Percentiles rank a stretch among this genome's conserved stretches.
Conservation (phyloP, 192 early-diverging fungal species). For the Coemansia sp. region DNA sequence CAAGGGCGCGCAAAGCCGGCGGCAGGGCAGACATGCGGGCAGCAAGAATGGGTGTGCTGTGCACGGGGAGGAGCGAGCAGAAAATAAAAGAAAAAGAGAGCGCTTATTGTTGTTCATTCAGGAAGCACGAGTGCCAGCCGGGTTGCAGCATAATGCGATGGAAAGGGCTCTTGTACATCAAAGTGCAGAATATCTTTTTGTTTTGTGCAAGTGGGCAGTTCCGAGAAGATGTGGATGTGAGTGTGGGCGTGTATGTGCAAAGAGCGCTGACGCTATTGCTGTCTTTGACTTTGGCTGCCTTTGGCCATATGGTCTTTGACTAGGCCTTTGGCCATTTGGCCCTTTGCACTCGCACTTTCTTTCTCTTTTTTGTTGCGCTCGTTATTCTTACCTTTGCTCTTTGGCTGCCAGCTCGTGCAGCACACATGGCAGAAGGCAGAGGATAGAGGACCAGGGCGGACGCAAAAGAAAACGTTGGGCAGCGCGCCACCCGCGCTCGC, state of each 20-base stretch:
- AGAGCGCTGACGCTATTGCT: too few species aligned
- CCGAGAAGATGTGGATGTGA: not conserved
- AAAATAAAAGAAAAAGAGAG: not conserved
- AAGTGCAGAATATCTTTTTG: not conserved
- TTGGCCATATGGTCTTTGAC: too few species aligned
- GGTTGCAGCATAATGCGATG: not conserved
- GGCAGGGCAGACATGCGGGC: not conserved
- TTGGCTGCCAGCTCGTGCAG: too few species aligned
- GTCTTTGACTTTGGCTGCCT: too few species aligned
- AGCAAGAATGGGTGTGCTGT: not conserved
- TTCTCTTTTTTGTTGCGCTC: too few species aligned
- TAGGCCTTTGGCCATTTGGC: not conserved
- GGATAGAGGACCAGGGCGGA: not conserved
- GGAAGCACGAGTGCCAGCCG: not conserved
- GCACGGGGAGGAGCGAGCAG: not conserved
- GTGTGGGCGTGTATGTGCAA: too few species aligned
- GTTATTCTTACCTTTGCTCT: too few species aligned
- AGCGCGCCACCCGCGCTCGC: conserved; percentile 1
- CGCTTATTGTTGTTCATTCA: conserved; percentile 1
- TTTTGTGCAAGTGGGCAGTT: not conserved
- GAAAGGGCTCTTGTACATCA: not conserved
- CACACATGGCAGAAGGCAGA: not conserved
- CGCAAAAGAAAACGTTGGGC: not conserved
- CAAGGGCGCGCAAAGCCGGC: not conserved
- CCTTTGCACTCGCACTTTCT: not conserved